A percentile compares a stretch with the other conserved stretches of the same genome.
Conservation (phyloP, 2,329 filamentous ascomycete species). For the Ophiognomonia clavigignenti-juglandacearum region DNA sequence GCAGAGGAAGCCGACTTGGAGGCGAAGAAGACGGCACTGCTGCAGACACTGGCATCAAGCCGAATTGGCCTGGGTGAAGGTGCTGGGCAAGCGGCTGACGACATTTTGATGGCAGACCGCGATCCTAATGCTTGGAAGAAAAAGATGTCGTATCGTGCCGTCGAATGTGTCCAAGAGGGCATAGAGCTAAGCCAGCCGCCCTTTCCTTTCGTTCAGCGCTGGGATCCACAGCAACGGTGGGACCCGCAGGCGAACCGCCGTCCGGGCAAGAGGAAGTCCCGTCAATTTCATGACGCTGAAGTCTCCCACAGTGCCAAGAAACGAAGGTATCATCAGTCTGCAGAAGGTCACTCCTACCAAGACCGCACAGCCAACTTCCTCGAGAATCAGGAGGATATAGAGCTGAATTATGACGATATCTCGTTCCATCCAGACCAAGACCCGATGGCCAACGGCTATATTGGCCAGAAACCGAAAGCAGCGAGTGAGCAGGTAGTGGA, state of each 20-base stretch:
- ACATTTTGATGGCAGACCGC: slow-evolving; percentile 28
- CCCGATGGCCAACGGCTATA: slow-evolving; percentile 19
- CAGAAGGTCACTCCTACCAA: not conserved
- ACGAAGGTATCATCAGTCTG: slow-evolving; percentile 36
- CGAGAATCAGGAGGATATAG: slow-evolving; percentile 21
- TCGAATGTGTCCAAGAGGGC: slow-evolving; percentile 75
- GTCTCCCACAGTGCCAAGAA: slow-evolving; percentile 35
- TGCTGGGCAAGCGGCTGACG: slow-evolving; percentile 9
- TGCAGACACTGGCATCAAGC: slow-evolving; percentile 18
- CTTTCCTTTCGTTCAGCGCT: slow-evolving; percentile 85
- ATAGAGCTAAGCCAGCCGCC: slow-evolving; percentile 70
- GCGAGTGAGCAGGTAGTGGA: slow-evolving; percentile 36
- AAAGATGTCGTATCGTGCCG: slow-evolving; percentile 69
- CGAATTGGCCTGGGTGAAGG: not conserved
- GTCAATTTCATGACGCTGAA: slow-evolving; percentile 31
- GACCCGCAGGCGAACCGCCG: slow-evolving; percentile 19
- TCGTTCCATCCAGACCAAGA: slow-evolving; percentile 22
- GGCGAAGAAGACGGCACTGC: slow-evolving; percentile 36
- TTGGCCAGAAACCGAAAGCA: not conserved
- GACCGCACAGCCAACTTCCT: not conserved
- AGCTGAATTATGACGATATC: slow-evolving; percentile 37
- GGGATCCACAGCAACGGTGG: slow-evolving; percentile 70
- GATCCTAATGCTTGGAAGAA: slow-evolving; percentile 65
- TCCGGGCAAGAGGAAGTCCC: slow-evolving; percentile 46
- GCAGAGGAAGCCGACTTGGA: slow-evolving; percentile 24